phyloP scores from a whole-genome alignment of 192 early-diverging fungal species.

The Coemansia sp. region DNA sequence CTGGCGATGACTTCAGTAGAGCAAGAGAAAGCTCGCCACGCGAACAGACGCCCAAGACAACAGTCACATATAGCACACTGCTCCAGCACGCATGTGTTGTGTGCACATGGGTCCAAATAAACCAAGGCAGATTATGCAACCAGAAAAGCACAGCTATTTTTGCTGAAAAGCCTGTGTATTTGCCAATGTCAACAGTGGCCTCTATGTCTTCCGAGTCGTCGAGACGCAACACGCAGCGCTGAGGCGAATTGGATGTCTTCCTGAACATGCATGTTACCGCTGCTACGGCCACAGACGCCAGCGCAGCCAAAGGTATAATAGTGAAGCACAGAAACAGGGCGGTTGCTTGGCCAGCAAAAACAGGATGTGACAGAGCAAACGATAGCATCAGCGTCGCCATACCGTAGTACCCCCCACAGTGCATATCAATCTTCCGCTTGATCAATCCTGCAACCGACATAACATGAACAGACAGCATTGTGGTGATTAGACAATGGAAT shows the following conservation, averaged over 20 bases:
- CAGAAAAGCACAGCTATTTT: slow-evolving; percentile 8
- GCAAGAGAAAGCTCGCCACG: slow-evolving; percentile 25
- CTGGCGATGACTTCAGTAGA: slow-evolving; percentile 23
- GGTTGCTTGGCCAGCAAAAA: slow-evolving; percentile 9
- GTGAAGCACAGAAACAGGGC: slow-evolving; percentile 7
- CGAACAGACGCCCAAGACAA: slow-evolving; percentile 14
- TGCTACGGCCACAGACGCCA: slow-evolving; percentile 1
- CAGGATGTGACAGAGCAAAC: slow-evolving; percentile 11
- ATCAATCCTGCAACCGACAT: slow-evolving; percentile 20
- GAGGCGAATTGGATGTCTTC: background rate
- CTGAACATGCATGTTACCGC: slow-evolving; percentile 10
- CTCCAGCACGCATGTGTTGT: slow-evolving; percentile 8
- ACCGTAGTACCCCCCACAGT: slow-evolving; percentile 30
- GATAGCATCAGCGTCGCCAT: slow-evolving; percentile 21
- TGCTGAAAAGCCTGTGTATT: slow-evolving; percentile 18
- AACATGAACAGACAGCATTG: slow-evolving; percentile 24
- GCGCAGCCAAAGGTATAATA: slow-evolving; percentile 14
- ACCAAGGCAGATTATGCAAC: slow-evolving; percentile 29
- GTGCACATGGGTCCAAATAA: slow-evolving; percentile 20
- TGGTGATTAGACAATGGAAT: slow-evolving; percentile 22
- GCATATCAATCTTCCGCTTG: slow-evolving; percentile 13
- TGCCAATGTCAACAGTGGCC: slow-evolving; percentile 15
- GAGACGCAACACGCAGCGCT: slow-evolving; percentile 1
- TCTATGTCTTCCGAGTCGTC: slow-evolving; percentile 21
- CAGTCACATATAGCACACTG: slow-evolving; percentile 1